Conservation (phyloP, 331 rosid species). For the Malus hybrid region DNA sequence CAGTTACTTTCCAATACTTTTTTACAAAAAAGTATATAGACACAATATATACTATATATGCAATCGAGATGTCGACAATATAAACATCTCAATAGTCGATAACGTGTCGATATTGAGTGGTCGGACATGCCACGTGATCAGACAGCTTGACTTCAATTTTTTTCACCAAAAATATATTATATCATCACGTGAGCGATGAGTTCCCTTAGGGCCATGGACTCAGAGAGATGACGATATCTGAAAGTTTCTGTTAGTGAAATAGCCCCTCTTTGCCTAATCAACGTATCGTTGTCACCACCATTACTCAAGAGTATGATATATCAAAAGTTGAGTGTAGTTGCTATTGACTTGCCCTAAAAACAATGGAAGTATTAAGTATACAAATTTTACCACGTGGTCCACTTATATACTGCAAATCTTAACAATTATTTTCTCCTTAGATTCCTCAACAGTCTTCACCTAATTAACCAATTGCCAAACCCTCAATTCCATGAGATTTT, state of each 20-base stretch:
- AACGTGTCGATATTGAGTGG: neutral
- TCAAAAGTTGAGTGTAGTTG: constrained; percentile 5
- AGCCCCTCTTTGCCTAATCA: neutral
- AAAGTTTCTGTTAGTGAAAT: no score
- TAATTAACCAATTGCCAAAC: neutral
- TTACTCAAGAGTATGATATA: neutral
- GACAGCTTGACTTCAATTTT: fast-evolving
- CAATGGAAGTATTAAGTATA: neutral
- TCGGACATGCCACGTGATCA: no score
- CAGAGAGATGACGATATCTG: neutral
- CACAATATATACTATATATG: no score
- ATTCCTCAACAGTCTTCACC: neutral
- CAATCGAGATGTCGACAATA: neutral
- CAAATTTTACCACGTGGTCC: neutral
- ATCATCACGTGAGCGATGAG: neutral
- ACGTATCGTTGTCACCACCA: neutral
- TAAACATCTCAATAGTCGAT: neutral
- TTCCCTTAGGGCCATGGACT: neutral
- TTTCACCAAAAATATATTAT: no score
- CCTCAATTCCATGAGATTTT: neutral
- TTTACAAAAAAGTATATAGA: no score
- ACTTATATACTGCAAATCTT: neutral
- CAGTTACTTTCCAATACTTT: neutral
- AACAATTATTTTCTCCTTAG: neutral
- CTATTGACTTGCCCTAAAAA: constrained; percentile 13